Evolutionary conservation across 2,329 filamentous ascomycete genomes (phyloP), one percentile per base, ranked within the genome.

Genomic region (Phaeosphaeria sp.): DNA sequence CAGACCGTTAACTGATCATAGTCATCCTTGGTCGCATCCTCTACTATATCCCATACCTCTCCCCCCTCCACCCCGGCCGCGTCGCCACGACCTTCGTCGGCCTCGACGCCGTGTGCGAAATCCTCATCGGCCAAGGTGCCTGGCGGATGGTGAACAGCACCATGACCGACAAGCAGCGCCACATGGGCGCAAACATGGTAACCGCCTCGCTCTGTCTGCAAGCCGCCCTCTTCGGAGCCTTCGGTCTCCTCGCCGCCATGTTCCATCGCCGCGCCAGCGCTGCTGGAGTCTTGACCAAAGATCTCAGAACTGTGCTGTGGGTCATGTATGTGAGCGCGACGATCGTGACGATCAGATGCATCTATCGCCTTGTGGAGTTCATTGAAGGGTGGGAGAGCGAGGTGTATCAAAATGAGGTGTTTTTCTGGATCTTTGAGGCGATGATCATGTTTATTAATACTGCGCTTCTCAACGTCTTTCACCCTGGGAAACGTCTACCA

Each of bases 1-100:
- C n/a, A n/a, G n/a, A n/a, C n/a, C n/a, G n/a, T n/a, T n/a, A n/a
- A n/a, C n/a, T n/a, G n/a, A n/a, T n/a, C n/a, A 22, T 24, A 49
- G 49, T 87, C 64, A 81, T 88, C 54, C 82, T 89, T 22, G 83
- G 83, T 2, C 82, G 86, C 3, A 79, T 87, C 13, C 78, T 89
- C 20, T 85, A 84, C 71, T 90, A 89, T 72, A 79, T 87, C 2
- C 86, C 86, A 0, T 85, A 87, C 67, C 80, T 84, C 55, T 80
- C 86, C 0, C 86, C 86, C 0, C 79, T 86, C 33, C 83, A 86
- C 61, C 84, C 84, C 0, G 84, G 84, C 2, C 80, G 84, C 3
- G 79, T 88, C 4, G 84, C 88, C 63, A 88, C 86, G 60, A 82
- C 81, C 3, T 85, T 89, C 60, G 75, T 89, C 36, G 75, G 81